Conservation (phyloP, 2,329 filamentous ascomycete species). For the Scytalidium sp. region DNA sequence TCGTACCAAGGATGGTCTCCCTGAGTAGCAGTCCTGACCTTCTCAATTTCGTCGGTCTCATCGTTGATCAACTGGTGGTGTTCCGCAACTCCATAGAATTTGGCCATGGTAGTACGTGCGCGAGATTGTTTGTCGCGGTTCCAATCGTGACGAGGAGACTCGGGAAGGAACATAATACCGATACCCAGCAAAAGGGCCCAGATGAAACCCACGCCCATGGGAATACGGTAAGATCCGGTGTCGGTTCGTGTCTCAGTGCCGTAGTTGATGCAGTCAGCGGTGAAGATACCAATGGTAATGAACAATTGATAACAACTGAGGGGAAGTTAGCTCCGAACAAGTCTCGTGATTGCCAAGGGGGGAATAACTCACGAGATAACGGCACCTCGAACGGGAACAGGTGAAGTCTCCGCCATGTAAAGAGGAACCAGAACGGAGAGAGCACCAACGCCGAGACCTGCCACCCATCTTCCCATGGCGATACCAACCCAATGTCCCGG, state of each 20-base stretch:
- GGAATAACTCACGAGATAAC: slow-evolving; percentile 47
- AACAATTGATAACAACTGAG: slow-evolving; percentile 66
- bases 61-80: slow-evolving; percentile 48
- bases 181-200: slow-evolving; percentile 50
- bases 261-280: slow-evolving; percentile 53
- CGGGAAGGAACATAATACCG: slow-evolving; percentile 52
- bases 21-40: slow-evolving; percentile 37
- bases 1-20: slow-evolving; percentile 59
- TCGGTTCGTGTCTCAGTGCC: slow-evolving; percentile 34
- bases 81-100: slow-evolving; percentile 46
- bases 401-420: slow-evolving; percentile 64
- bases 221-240: slow-evolving; percentile 57
- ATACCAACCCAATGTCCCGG: slow-evolving; percentile 58
- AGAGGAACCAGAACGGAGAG: slow-evolving; percentile 65
- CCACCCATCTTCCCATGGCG: slow-evolving; percentile 60
- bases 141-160: slow-evolving; percentile 56
- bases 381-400: slow-evolving; percentile 59
- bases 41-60: slow-evolving; percentile 51
- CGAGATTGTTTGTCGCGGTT: slow-evolving; percentile 43
- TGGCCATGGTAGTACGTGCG: slow-evolving; percentile 47
- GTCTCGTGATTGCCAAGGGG: background rate
- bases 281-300: slow-evolving; percentile 67
- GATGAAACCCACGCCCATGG: slow-evolving; percentile 53
- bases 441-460: slow-evolving; percentile 65
- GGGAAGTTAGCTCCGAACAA: slow-evolving; percentile 1